Conservation (phyloP, 129 eudicot genomes). For the Saussurea involucrata region DNA sequence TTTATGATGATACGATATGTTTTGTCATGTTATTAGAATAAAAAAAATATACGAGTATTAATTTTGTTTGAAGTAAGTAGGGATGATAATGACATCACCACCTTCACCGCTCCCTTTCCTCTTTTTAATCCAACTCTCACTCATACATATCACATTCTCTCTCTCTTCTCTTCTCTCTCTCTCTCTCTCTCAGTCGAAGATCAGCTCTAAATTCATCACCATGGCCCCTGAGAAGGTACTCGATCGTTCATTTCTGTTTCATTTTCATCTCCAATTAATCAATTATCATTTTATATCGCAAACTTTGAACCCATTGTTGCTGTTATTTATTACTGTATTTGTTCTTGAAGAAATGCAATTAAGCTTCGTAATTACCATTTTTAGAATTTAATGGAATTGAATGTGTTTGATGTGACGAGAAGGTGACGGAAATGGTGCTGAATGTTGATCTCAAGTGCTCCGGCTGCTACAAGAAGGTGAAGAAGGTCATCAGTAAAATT, state of each 20-base stretch:
- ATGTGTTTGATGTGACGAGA: background rate
- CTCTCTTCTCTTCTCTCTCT: conserved; percentile 16
- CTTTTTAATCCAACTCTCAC: conserved; percentile 27
- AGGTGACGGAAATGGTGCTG: conserved; percentile 75
- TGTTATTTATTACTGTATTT: background rate
- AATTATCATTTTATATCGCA: background rate
- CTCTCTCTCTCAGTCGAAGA: conserved; percentile 2
- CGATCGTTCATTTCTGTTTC: background rate
- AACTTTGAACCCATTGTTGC: background rate
- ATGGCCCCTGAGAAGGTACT: conserved; percentile 41
- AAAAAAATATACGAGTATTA: too few relatives aligned
- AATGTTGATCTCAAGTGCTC: conserved; percentile 85
- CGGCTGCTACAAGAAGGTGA: conserved; percentile 82
- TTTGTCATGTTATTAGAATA: too few relatives aligned
- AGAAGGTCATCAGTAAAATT: conserved; percentile 65
- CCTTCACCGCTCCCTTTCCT: conserved; percentile 6
- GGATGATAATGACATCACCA: conserved; percentile 6
- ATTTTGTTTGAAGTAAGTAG: background rate
- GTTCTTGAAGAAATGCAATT: background rate
- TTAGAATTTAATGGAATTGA: background rate
- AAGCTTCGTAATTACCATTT: background rate
- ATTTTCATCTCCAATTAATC: background rate
- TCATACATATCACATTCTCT: conserved; percentile 18
- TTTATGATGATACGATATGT: too few relatives aligned
- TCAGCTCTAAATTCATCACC: background rate